Percentiles rank a stretch among this genome's conserved stretches.
These are phyloP conservation scores for Didymella pinodella DNA, from an alignment of 2,329 filamentous ascomycete genomes.

Conservation along the genomic window DNA sequence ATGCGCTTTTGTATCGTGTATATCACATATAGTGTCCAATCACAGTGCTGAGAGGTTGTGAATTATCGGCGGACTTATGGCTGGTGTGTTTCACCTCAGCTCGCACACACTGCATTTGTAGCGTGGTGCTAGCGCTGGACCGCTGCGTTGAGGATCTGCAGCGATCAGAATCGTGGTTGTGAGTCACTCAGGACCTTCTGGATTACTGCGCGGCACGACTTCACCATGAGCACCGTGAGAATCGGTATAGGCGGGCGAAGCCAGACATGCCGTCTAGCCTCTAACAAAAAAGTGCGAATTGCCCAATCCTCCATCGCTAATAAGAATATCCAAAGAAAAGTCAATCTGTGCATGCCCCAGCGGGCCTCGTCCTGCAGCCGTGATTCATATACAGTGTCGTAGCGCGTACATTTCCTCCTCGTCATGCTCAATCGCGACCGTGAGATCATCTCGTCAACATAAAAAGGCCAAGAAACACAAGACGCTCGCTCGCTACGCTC, in stretches of 20 bases:
- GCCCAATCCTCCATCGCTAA: neutral
- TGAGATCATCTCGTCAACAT: conserved; percentile 6
- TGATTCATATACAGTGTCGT: conserved; percentile 11
- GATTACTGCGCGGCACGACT: neutral
- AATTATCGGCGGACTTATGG: no score
- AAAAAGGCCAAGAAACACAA: conserved; percentile 38
- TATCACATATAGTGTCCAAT: no score
- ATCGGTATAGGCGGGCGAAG: neutral
- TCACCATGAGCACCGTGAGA: no score
- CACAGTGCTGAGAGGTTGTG: no score
- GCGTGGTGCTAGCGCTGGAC: no score
- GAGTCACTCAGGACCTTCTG: no score
- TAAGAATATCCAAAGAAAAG: neutral
- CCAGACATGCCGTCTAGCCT: neutral
- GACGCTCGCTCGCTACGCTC: conserved; percentile 44
- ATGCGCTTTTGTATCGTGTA: no score
- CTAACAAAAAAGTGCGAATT: neutral
- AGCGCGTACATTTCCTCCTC: neutral
- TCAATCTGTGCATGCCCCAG: neutral
- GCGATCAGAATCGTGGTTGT: no score
- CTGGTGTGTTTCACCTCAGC: no score
- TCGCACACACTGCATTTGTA: no score
- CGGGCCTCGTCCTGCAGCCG: neutral
- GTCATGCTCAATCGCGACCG: conserved; percentile 5
- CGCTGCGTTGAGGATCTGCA: no score